These are phyloP conservation scores for Lipomyces kockii DNA, from an alignment of 805 yeast genomes.

Conservation along the genomic window DNA sequence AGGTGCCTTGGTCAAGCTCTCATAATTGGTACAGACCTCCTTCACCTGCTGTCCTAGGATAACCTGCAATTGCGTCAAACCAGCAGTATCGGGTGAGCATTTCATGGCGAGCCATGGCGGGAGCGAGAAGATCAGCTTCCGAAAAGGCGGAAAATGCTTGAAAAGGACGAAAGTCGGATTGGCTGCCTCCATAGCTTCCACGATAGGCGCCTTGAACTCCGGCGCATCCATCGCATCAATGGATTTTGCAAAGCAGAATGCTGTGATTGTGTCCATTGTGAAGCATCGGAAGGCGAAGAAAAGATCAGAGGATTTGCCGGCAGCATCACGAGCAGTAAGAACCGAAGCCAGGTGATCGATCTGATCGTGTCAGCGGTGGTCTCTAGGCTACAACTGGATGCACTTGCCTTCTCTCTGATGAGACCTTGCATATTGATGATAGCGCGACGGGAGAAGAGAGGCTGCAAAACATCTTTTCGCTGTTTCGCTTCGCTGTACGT, in stretches of 20 bases:
- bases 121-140: background rate
- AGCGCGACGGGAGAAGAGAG: background rate
- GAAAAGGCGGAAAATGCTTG: background rate
- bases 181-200: background rate
- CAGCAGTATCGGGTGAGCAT: background rate
- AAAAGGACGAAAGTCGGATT: background rate
- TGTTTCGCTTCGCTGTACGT: background rate
- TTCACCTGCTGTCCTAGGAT: background rate
- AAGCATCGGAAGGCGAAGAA: background rate
- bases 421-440: background rate
- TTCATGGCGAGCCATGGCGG: background rate
- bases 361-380: background rate
- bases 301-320: background rate
- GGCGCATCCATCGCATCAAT: conserved; percentile 1
- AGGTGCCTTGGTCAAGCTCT: background rate
- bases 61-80: background rate
- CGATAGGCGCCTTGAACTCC: background rate
- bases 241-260: background rate
- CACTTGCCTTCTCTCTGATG: background rate
- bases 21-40: background rate
- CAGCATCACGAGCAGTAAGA: background rate
- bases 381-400: background rate
- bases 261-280: background rate
- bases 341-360: background rate
- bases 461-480: background rate